These are phyloP conservation scores for Saposhnikovia divaricata DNA, from an alignment of 129 eudicot species.

Conservation along the genomic window DNA sequence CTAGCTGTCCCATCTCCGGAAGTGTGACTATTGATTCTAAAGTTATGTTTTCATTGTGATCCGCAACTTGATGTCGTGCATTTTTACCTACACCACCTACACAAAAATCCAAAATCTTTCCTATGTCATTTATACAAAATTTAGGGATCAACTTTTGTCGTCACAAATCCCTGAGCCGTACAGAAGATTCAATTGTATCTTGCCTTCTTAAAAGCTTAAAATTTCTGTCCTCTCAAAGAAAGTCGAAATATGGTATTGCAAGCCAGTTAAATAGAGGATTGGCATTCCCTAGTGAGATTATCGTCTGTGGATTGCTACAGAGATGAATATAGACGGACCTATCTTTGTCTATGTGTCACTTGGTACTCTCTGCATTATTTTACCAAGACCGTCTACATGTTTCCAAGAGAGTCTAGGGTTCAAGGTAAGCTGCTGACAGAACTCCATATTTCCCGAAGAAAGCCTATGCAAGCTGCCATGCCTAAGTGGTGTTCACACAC, in stretches of 20 bases:
- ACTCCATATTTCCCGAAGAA: neutral
- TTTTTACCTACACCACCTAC: neutral
- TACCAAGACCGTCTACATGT: neutral
- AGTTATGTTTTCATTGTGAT: no score
- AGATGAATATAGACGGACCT: neutral
- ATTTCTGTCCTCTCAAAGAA: neutral
- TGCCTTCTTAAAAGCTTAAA: neutral
- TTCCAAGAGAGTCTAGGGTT: neutral
- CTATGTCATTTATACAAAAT: neutral
- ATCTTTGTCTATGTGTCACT: neutral
- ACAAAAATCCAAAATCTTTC: neutral
- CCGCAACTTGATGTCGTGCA: no score
- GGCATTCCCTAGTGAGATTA: neutral
- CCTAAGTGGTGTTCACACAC: neutral
- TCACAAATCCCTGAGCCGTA: neutral
- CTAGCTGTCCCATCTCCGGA: no score
- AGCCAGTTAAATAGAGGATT: neutral
- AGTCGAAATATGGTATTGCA: neutral
- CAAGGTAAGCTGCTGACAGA: neutral
- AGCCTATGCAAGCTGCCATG: neutral
- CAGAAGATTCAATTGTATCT: neutral
- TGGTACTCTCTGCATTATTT: neutral
- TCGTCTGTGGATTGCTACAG: neutral
- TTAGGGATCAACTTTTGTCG: neutral
- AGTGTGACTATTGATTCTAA: no score